Base-by-base conservation (phyloP, 2,329 filamentous ascomycete genomes). In the Sporothrix curviconia region DNA sequence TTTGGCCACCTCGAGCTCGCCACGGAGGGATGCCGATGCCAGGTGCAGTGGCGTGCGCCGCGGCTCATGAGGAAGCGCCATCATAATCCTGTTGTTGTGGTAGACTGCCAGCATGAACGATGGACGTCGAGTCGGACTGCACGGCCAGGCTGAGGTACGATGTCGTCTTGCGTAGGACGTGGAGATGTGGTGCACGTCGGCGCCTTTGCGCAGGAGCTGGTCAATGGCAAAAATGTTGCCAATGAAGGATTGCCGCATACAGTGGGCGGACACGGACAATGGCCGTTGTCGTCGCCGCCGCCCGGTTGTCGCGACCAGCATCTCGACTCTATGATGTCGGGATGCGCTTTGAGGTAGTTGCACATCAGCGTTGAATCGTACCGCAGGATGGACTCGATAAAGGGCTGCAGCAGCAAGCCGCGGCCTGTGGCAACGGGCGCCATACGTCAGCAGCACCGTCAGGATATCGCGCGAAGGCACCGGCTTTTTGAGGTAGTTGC, bases 11-110 rank as follows among this genome's bases (percentile, higher is more conserved):
- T 64, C 67, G 1, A 69, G 49, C 42, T 80, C 77, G 4, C 72
- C 69, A 56, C 42, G 60, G 57, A 22, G 59, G 8, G 67, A 70
- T 8, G 73, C 71, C 7, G 82, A 73, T 1, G 81, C 79, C 5
- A 74, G 63, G 0, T 78, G 75, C 6, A 83, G 65, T 34, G 74
- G 72, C 1, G 74, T 72, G 51, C 76, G 78, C 56, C 56, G 17
- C 19, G 51, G 32, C 40, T 47, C 15, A 47, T 19, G 15, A 58
- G 40, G 17, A 54, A 49, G 1, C 56, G 42, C n/a, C 42, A 58
- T 14, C 49, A 58, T 58, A 5, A 28, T 25, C 40, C 19, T 47
- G 56, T 58, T 54, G 22, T 28, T 22, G 49, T 42, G 17, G 49
- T 53, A 58, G 42, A 49, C 56, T 7, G 56, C 50, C 17, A 58